A percentile compares a stretch with the other conserved stretches of the same genome.
These are phyloP conservation scores for Myochromella boudieri DNA, from an alignment of 768 basidiomycete genomes.

Conservation along the genomic window DNA sequence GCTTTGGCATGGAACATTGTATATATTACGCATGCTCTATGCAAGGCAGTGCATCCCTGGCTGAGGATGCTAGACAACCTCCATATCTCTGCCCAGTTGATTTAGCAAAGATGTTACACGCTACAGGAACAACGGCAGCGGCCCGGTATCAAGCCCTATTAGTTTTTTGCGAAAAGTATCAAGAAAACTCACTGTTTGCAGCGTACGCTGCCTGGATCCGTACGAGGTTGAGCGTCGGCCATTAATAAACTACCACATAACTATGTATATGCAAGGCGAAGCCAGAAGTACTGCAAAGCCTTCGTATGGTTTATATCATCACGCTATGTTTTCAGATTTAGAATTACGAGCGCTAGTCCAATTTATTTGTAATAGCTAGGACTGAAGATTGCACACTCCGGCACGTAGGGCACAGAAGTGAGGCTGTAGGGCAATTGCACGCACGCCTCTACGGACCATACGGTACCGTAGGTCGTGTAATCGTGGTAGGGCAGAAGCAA, in stretches of 20 bases:
- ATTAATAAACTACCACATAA: no score
- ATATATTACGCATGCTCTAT: conserved; percentile 37
- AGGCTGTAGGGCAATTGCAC: conserved; percentile 52
- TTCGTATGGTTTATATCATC: no score
- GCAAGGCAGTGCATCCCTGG: conserved; percentile 31
- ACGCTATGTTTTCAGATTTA: no score
- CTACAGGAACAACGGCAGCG: conserved; percentile 20
- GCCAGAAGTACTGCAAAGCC: no score
- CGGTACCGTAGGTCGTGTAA: conserved; percentile 50
- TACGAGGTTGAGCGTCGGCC: neutral
- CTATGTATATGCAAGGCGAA: no score
- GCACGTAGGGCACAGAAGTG: conserved; percentile 57
- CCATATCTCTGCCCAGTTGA: conserved; percentile 35
- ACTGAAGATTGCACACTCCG: conserved; percentile 39
- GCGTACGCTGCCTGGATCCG: conserved; percentile 4
- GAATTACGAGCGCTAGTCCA: no score
- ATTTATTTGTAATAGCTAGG: no score
- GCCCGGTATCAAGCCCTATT: conserved; percentile 25
- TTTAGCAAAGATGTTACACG: conserved; percentile 27
- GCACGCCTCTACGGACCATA: conserved; percentile 47
- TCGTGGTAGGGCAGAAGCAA: conserved; percentile 32
- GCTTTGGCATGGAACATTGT: conserved; percentile 38
- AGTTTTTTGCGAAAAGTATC: conserved; percentile 25
- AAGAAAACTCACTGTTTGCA: conserved; percentile 25
- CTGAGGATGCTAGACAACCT: conserved; percentile 34